Evolutionary conservation across 805 yeast species (phyloP).

Genomic region (Cyberlindnera saturnus): DNA sequence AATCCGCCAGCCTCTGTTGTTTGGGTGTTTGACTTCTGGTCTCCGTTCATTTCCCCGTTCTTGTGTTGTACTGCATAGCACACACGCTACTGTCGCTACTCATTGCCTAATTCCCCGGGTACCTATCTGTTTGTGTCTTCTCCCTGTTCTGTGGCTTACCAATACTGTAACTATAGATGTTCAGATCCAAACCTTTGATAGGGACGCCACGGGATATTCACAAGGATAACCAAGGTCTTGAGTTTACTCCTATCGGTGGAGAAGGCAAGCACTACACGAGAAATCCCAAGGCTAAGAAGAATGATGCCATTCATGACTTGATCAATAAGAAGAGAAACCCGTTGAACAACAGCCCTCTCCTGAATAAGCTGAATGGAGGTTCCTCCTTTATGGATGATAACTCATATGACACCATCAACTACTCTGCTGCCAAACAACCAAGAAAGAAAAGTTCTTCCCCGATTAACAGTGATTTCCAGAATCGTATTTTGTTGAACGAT

Average conservation of each 20-base stretch:
- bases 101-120: no score
- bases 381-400: conserved; percentile 23
- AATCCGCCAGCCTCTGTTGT: no score
- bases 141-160: no score
- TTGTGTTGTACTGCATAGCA: no score
- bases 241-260: conserved; percentile 1
- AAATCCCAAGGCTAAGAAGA: not conserved
- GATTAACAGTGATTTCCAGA: conserved; percentile 8
- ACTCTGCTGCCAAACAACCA: conserved; percentile 7
- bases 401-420: conserved; percentile 17
- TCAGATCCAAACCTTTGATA: conserved; percentile 3
- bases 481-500: conserved; percentile 14
- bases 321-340: conserved; percentile 11
- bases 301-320: conserved; percentile 5
- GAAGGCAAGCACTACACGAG: not conserved
- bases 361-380: conserved; percentile 20
- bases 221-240: conserved; percentile 1
- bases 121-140: no score
- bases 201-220: not conserved
- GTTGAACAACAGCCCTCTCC: conserved; percentile 13
- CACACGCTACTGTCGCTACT: no score
- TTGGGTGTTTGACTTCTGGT: no score
- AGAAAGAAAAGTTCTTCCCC: conserved; percentile 12
- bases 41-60: no score
- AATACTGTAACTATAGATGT: not conserved